A percentile compares a stretch with the other conserved stretches of the same genome.
These are phyloP conservation scores for Balakata baccata DNA, from an alignment of 345 rosid species.

Conservation along the genomic window DNA sequence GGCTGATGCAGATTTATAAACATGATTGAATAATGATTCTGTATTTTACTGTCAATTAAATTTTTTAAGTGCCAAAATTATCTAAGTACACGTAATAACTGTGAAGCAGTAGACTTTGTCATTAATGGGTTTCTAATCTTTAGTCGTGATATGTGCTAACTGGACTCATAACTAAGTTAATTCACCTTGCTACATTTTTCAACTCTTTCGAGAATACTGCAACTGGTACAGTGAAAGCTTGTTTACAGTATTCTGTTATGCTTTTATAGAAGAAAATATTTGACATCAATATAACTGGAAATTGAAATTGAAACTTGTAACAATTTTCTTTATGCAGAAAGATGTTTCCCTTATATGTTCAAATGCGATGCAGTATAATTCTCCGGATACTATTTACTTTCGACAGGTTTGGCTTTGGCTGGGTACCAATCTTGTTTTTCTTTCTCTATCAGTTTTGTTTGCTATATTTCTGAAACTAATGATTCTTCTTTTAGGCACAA, in stretches of 20 bases:
- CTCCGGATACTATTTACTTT: slow-evolving; percentile 85
- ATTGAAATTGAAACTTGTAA: slow-evolving; percentile 14
- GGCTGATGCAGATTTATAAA: not conserved
- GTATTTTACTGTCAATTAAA: not conserved
- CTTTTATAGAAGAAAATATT: not conserved
- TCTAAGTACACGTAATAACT: not conserved
- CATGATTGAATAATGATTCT: not conserved
- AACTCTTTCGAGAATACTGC: not conserved
- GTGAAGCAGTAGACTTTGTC: not conserved
- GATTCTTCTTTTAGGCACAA: slow-evolving; percentile 57
- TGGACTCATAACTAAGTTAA: not conserved
- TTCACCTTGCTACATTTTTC: not conserved
- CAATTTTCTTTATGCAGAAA: slow-evolving; percentile 48
- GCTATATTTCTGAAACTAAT: slow-evolving; percentile 16
- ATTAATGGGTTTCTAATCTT: not conserved
- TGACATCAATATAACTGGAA: slow-evolving; percentile 9
- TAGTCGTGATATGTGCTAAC: not conserved
- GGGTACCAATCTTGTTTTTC: slow-evolving; percentile 2
- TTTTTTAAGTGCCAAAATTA: not conserved
- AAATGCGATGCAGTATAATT: slow-evolving; percentile 93
- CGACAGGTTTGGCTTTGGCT: slow-evolving; percentile 73
- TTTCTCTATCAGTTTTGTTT: not conserved
- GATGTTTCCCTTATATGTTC: slow-evolving; percentile 81
- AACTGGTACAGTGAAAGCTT: not conserved
- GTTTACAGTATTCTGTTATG: not conserved